phyloP scores from a whole-genome alignment of 2,329 filamentous ascomycete species.

The Pseudogymnoascus sp. region DNA sequence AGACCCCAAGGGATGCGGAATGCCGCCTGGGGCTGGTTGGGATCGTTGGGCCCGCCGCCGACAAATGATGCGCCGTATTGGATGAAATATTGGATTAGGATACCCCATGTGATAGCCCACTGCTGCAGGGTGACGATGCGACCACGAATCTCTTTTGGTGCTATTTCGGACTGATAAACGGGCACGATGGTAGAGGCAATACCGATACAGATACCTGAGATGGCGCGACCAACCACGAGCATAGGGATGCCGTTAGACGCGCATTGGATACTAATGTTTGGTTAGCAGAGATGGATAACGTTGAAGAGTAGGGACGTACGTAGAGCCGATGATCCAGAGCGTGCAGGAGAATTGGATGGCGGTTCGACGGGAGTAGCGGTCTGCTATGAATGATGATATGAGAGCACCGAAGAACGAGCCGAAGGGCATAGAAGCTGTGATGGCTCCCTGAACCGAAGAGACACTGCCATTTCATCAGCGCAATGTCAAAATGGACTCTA shows the following conservation, averaged over 20 bases:
- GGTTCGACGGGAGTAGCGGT: slow-evolving; percentile 41
- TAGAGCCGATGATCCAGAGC: slow-evolving; percentile 41
- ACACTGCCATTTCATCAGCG: slow-evolving; percentile 13
- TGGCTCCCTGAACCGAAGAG: slow-evolving; percentile 56
- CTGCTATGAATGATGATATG: slow-evolving; percentile 47
- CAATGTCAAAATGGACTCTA: neutral
- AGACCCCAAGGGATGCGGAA: slow-evolving; percentile 57
- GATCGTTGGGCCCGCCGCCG: slow-evolving; percentile 43
- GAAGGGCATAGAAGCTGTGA: slow-evolving; percentile 66
- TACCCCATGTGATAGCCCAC: slow-evolving; percentile 65
- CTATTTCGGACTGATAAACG: slow-evolving; percentile 60
- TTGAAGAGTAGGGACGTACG: slow-evolving; percentile 18
- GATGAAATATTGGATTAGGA: slow-evolving; percentile 59
- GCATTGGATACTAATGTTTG: slow-evolving; percentile 42
- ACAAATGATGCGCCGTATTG: slow-evolving; percentile 55
- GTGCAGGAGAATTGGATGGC: slow-evolving; percentile 41
- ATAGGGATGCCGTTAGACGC: slow-evolving; percentile 59
- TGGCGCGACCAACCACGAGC: slow-evolving; percentile 62
- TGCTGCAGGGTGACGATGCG: slow-evolving; percentile 59
- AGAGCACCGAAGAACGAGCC: slow-evolving; percentile 60
- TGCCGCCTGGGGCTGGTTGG: slow-evolving; percentile 42
- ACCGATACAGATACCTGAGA: slow-evolving; percentile 67
- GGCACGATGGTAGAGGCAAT: slow-evolving; percentile 62
- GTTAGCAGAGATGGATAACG: neutral
- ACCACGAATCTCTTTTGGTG: slow-evolving; percentile 50